Evolutionary conservation across 1,284 basidiomycete species (phyloP), one percentile per base, ranked within the genome.

Genomic region (Ustilago shanxiensis): DNA sequence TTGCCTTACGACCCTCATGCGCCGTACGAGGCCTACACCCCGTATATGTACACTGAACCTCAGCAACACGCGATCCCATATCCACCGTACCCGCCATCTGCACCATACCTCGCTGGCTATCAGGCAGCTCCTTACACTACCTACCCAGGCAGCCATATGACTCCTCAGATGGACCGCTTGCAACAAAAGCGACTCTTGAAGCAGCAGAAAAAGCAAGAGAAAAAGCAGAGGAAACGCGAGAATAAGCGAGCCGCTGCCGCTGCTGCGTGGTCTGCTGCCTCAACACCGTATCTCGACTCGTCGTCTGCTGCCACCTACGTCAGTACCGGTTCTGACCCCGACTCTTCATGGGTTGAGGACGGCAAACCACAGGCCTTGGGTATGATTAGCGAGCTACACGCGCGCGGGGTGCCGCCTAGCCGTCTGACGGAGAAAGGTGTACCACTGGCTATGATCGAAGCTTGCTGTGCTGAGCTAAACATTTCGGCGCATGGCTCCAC

Each of bases 121-220:
- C 57, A 44, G 16, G 24, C n/a, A 13, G 41, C 31, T 47, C 13
- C 14, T 9, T 35, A 39, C 7, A 6, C 7, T 10, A 3, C 47
- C 2, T 60, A 57, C 18, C 33, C 58, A 13, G 41, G 33, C 13
- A 22, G 37, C 54, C 39, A 50, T 11, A 2, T 24, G 18, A 20
- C 45, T 45, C 35, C 58, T 16, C 39, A 47, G 18, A 60, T 64
- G 64, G 31, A 52, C 26, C 54, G 49, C 10, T 20, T 24, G 10
- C 60, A 60, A n/a, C 26, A 57, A 8, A 67, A 65, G 45, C 50
- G 45, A 2, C 54, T 74, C 4, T 44, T 51, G 20, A 67, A 66
- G 68, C 60, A 71, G 44, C 60, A 71, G 24, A 71, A 59, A 53
- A 71, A 52, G 35, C 49, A 57, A 49, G 61, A 63, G 22, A 76